Base-by-base conservation (phyloP, 2,329 filamentous ascomycete genomes). In the Calonectria crousiana region DNA sequence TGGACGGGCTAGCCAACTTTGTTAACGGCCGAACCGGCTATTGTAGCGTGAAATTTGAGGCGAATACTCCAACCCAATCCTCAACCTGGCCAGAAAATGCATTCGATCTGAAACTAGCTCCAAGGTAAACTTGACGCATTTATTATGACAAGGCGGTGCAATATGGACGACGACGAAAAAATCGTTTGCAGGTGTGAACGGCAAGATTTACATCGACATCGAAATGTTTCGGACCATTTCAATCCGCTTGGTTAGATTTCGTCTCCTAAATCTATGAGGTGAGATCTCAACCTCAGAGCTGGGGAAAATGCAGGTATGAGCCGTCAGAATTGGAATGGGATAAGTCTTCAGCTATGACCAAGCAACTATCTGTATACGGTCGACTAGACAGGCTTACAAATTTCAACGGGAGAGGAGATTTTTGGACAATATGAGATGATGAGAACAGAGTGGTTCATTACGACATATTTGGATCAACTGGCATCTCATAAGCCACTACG, bases 11-110 rank as follows among this genome's bases (percentile, higher is more conserved):
- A 16, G 9, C 30, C n/a, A 65, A 34, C 8, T 34, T n/a, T 20
- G 28, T 18, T 9, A 41, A 52, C 8, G 64, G 64, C 53, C 62
- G 23, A 64, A 28, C 13, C 64, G 36, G 62, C 23, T 47, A 64
- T 14, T 41, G 69, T 10, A 56, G 66, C 23, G 56, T 74, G 8
- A 69, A 69, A 20, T 69, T 69, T 30, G 9, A 68, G 30, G 23
- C 69, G 34, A 62, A 74, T 30, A 56, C 69, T 34, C 53, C 65
- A 23, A 68, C 72, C 26, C 53, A 66, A 30, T 28, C 44, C 4
- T 72, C 38, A 49, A 52, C 62, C 8, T 64, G 47, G 64, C 69
- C 53, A 10, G 56, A 52, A 1, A 64, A 36, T 36, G 56, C 65
- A 8, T 68, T 72, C 36, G 69, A 32, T 67, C 13, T 51, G 51